Evolutionary conservation across 2,329 filamentous ascomycete genomes (phyloP).

Genomic region (Aspergillus floridensis): DNA sequence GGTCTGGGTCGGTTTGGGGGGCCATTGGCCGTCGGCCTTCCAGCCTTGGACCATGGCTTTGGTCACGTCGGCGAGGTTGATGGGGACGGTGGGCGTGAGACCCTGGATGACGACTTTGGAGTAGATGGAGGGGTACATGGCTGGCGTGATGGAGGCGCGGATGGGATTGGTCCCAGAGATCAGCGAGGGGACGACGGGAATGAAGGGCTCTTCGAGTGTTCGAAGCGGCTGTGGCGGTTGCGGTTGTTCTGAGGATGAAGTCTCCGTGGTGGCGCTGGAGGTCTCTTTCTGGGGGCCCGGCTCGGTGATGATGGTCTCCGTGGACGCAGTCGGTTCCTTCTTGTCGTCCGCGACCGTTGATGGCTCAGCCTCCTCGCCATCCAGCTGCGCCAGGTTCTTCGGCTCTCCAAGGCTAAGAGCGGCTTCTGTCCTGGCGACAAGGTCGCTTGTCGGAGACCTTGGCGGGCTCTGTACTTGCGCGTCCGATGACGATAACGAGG

Average conservation of each 20-base stretch:
- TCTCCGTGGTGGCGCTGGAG: slow-evolving; percentile 12
- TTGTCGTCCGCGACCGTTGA: slow-evolving; percentile 26
- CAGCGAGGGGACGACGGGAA: slow-evolving; percentile 72
- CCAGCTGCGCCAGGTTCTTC: neutral
- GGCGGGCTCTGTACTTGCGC: neutral
- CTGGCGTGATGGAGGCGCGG: slow-evolving; percentile 70
- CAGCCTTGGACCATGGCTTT: slow-evolving; percentile 81
- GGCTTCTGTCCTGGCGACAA: slow-evolving; percentile 21
- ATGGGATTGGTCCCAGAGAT: slow-evolving; percentile 73
- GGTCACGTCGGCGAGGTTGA: slow-evolving; percentile 80
- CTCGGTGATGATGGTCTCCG: slow-evolving; percentile 23
- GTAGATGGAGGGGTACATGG: slow-evolving; percentile 78
- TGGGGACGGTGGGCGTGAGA: slow-evolving; percentile 79
- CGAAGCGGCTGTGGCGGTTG: slow-evolving; percentile 7
- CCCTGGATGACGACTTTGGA: slow-evolving; percentile 80
- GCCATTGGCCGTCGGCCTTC: slow-evolving; percentile 94
- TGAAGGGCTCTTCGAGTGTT: slow-evolving; percentile 51
- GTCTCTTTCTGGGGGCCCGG: neutral
- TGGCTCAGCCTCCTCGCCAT: slow-evolving; percentile 9
- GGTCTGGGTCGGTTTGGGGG: slow-evolving; percentile 56
- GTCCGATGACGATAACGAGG: slow-evolving; percentile 1
- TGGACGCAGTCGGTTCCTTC: slow-evolving; percentile 33
- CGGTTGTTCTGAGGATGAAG: neutral
- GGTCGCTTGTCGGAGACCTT: slow-evolving; percentile 7
- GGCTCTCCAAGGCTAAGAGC: slow-evolving; percentile 22